Evolutionary conservation across 257 asterid genomes (phyloP).

Genomic region (Linderniella brevidens): DNA sequence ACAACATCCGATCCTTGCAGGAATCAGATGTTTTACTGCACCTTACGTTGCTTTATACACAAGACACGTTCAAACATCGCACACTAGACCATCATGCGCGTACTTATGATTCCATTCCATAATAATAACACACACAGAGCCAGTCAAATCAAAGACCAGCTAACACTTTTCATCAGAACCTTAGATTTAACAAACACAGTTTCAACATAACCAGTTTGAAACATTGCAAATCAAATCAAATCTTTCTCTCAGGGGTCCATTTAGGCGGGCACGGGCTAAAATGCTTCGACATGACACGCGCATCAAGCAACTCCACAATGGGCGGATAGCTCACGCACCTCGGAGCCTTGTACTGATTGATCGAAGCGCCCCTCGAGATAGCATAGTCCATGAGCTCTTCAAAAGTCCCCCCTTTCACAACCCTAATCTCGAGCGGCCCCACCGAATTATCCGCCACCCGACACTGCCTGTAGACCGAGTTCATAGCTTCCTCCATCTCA

Average conservation of each 20-base stretch:
- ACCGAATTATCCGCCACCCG: conserved; percentile 65
- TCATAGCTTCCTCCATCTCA: conserved; percentile 49
- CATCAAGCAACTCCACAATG: conserved; percentile 49
- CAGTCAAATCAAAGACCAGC: too few species aligned
- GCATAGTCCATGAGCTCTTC: conserved; percentile 87
- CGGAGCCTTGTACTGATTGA: conserved; percentile 77
- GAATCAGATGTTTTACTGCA: too few species aligned
- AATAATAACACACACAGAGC: too few species aligned
- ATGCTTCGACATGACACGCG: conserved; percentile 43
- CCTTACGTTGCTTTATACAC: too few species aligned
- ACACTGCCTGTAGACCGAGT: conserved; percentile 61
- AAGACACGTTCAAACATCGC: too few species aligned
- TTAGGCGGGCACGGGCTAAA: conserved; percentile 50
- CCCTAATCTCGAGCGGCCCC: conserved; percentile 66
- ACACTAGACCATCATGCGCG: too few species aligned
- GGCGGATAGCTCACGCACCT: conserved; percentile 67
- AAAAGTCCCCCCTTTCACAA: conserved; percentile 54
- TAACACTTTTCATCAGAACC: too few species aligned
- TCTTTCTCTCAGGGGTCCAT: conserved; percentile 44
- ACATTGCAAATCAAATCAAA: conserved; percentile 6
- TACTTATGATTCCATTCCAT: too few species aligned
- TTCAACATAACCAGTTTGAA: too few species aligned
- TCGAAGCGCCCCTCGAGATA: conserved; percentile 69
- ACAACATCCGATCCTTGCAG: too few species aligned
- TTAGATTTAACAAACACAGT: too few species aligned